phyloP scores from a whole-genome alignment of 1,284 basidiomycete species.

The Rhodotorula sp. region DNA sequence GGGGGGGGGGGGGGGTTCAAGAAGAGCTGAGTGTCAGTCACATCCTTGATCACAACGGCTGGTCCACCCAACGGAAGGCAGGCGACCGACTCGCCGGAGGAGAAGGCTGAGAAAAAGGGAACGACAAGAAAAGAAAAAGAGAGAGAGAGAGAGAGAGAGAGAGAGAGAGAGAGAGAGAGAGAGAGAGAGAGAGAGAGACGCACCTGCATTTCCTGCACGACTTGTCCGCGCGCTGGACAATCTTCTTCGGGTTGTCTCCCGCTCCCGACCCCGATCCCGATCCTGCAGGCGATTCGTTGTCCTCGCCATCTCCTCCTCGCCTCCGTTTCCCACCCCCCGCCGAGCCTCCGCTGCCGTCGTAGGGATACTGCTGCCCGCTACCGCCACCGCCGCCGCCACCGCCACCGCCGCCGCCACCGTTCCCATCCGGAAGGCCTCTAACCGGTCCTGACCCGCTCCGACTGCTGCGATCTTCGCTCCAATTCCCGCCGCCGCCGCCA shows the following conservation, averaged over 20 bases:
- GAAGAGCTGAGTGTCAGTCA: neutral
- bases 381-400: neutral
- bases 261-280: neutral
- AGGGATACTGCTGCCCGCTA: too few species aligned
- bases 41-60: neutral
- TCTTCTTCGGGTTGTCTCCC: slow-evolving; percentile 1
- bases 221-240: slow-evolving; percentile 29
- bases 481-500: too few species aligned
- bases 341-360: neutral
- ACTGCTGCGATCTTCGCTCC: too few species aligned
- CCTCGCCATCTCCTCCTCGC: neutral
- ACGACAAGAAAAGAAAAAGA: too few species aligned
- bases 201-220: slow-evolving; percentile 31
- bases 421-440: neutral
- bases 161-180: too few species aligned
- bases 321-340: neutral
- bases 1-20: too few species aligned
- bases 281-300: neutral
- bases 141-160: too few species aligned
- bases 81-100: too few species aligned
- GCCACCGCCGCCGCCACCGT: neutral
- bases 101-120: too few species aligned
- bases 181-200: neutral
- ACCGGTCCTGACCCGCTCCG: too few species aligned
- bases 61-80: too few species aligned